A percentile compares a stretch with the other conserved stretches of the same genome.
phyloP scores from a whole-genome alignment of 2,329 filamentous ascomycete species.

The Lasiodiplodia sp. region DNA sequence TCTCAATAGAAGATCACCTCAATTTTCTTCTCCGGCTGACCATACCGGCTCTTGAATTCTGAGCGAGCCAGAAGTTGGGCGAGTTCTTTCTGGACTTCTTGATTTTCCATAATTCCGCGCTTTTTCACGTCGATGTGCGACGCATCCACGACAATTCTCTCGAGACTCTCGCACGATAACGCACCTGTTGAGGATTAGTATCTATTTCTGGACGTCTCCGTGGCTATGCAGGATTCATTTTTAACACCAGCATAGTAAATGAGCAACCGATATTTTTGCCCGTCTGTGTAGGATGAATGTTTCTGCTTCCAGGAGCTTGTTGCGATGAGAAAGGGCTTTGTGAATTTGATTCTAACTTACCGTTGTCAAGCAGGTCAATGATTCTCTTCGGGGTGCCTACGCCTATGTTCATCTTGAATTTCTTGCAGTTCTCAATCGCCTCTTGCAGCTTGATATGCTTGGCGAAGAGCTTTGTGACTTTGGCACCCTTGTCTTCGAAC shows the following conservation, averaged over 20 bases:
- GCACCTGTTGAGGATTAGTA: conserved; percentile 59
- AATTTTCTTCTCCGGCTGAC: conserved; percentile 32
- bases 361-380: conserved; percentile 81
- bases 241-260: not conserved
- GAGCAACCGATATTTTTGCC: not conserved
- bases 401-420: conserved; percentile 76
- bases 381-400: conserved; percentile 89
- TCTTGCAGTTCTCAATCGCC: conserved; percentile 77
- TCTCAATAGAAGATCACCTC: conserved; percentile 32
- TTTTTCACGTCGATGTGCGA: conserved; percentile 96
- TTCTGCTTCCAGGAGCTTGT: not conserved
- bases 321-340: not conserved
- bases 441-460: conserved; percentile 98
- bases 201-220: not conserved
- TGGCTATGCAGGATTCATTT: not conserved
- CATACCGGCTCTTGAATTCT: conserved; percentile 76
- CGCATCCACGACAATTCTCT: conserved; percentile 85
- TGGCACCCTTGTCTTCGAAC: conserved; percentile 79
- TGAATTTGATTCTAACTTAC: conserved; percentile 54
- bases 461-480: conserved; percentile 91
- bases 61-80: conserved; percentile 74
- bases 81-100: conserved; percentile 84
- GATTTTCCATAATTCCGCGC: conserved; percentile 92
- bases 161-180: conserved; percentile 73
- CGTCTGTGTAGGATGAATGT: not conserved